phyloP scores from a whole-genome alignment of 2,329 filamentous ascomycete genomes.

The Fusarium sp. region DNA sequence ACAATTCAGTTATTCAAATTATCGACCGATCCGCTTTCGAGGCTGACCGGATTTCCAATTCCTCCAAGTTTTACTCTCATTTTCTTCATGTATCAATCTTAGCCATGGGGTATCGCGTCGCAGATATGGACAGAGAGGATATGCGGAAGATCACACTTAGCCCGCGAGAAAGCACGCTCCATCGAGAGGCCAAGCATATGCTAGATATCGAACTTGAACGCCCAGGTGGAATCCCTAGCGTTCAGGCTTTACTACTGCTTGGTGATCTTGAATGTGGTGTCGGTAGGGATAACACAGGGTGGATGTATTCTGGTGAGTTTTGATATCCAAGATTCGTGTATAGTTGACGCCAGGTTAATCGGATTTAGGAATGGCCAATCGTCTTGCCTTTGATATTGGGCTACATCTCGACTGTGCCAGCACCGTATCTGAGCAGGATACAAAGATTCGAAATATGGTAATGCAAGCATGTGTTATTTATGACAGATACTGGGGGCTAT shows the following conservation, averaged over 20 bases:
- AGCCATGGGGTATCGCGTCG: constrained; percentile 64
- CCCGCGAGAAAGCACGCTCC: constrained; percentile 63
- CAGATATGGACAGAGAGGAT: constrained; percentile 61
- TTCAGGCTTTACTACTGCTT: constrained; percentile 63
- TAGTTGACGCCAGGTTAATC: neutral
- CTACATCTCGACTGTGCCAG: constrained; percentile 60
- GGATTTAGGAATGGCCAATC: constrained; percentile 55
- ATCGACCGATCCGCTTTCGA: constrained; percentile 63
- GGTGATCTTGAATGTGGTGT: constrained; percentile 66
- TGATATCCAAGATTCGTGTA: neutral
- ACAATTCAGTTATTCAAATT: constrained; percentile 62
- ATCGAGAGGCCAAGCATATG: constrained; percentile 66
- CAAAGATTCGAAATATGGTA: constrained; percentile 62
- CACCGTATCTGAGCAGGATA: constrained; percentile 59
- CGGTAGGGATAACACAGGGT: constrained; percentile 64
- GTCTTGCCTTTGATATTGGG: constrained; percentile 61
- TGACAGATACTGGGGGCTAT: constrained; percentile 67
- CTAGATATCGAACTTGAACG: constrained; percentile 64
- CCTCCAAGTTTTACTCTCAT: constrained; percentile 62
- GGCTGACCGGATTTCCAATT: constrained; percentile 58
- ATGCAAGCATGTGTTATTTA: constrained; percentile 65
- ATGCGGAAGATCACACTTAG: constrained; percentile 60
- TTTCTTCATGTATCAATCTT: constrained; percentile 65
- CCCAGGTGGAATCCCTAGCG: constrained; percentile 63
- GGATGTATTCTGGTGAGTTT: constrained; percentile 64